phyloP scores from a whole-genome alignment of 345 rosid species.

The Citrus sinensis region DNA sequence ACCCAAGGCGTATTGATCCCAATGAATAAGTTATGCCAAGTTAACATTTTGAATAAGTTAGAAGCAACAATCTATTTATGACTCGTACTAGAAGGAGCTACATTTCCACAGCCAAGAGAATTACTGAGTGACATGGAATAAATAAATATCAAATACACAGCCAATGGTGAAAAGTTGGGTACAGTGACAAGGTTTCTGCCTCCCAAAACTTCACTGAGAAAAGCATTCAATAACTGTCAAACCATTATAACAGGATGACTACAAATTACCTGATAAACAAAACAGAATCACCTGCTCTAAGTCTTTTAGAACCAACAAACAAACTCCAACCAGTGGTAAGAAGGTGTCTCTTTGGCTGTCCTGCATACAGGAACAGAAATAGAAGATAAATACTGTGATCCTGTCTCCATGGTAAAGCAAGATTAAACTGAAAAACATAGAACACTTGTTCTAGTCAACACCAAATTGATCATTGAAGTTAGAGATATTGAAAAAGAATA shows the following conservation, averaged over 20 bases:
- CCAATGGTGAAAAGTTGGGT: background rate
- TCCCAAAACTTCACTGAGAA: background rate
- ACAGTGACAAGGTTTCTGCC: background rate
- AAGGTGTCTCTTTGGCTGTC: conserved; percentile 98
- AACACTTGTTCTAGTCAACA: background rate
- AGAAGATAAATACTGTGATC: background rate
- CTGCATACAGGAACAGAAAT: conserved; percentile 37
- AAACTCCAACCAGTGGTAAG: conserved; percentile 98
- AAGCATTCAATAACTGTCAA: background rate
- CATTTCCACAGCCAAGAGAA: background rate
- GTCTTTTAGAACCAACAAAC: conserved; percentile 92
- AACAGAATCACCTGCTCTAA: conserved; percentile 95
- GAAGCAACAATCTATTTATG: background rate
- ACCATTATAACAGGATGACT: background rate
- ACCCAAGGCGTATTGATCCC: background rate
- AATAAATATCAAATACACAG: background rate
- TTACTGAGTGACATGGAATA: background rate
- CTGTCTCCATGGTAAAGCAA: background rate
- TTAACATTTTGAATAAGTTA: background rate
- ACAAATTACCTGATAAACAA: conserved; percentile 74
- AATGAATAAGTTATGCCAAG: background rate
- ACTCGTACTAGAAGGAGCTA: background rate
- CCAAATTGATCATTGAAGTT: background rate
- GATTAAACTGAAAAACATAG: background rate
- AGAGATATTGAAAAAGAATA: background rate